Percentiles rank a stretch among this genome's conserved stretches.
Evolutionary conservation across 2,329 filamentous ascomycete species (phyloP).

Genomic region (Pseudogymnoascus sp.): DNA sequence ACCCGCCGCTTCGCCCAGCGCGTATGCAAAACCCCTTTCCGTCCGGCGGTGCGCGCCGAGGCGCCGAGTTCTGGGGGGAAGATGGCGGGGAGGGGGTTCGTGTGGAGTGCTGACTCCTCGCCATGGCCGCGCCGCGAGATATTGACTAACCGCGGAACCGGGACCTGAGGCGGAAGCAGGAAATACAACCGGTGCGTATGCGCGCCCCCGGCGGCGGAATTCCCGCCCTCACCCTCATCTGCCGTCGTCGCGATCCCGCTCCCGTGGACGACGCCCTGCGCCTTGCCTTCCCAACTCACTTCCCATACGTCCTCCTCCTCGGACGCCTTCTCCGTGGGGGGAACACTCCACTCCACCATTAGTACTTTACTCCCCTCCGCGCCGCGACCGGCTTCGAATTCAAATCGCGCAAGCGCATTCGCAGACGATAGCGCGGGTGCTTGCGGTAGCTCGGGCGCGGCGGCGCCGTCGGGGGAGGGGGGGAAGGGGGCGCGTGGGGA

Average conservation of each 20-base stretch:
- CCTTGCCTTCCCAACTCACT: conserved; percentile 75
- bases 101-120: conserved; percentile 40
- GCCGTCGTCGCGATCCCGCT: neutral
- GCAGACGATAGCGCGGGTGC: conserved; percentile 40
- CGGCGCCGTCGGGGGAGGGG: neutral
- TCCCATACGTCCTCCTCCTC: conserved; percentile 52
- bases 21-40: conserved; percentile 77
- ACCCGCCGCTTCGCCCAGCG: conserved; percentile 83
- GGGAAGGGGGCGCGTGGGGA: neutral
- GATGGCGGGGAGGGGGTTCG: conserved; percentile 79
- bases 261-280: conserved; percentile 12
- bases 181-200: conserved; percentile 62
- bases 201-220: conserved; percentile 26
- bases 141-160: conserved; percentile 64
- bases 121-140: conserved; percentile 39
- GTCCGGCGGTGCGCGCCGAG: conserved; percentile 57
- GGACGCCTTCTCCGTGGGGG: conserved; percentile 27
- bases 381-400: conserved; percentile 69
- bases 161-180: conserved; percentile 56
- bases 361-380: conserved; percentile 84
- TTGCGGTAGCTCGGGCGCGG: conserved; percentile 16
- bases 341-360: conserved; percentile 74
- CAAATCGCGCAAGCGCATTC: conserved; percentile 71
- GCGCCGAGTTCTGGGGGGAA: conserved; percentile 69
- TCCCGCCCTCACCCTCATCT: conserved; percentile 28